Evolutionary conservation across 1,139 yeast species (phyloP).

Genomic region (Pichia sp.): DNA sequence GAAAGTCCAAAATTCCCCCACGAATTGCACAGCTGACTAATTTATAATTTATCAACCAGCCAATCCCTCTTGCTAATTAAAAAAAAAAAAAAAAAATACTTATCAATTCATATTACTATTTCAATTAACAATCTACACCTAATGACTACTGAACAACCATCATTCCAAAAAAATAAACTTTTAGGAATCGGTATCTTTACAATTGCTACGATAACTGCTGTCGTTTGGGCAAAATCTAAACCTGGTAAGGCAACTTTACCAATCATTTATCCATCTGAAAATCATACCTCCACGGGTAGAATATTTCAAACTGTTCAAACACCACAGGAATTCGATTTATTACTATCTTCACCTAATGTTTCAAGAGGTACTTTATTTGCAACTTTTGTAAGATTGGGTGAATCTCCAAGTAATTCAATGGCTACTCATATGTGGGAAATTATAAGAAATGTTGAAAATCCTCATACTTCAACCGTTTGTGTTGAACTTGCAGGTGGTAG

Average conservation of each 20-base stretch:
- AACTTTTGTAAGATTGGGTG: slow-evolving; percentile 68
- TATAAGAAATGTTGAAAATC: slow-evolving; percentile 50
- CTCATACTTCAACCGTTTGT: slow-evolving; percentile 31
- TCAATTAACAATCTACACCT: too few species aligned
- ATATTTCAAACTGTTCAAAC: slow-evolving; percentile 15
- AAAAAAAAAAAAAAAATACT: too few species aligned
- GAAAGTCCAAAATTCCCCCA: neutral
- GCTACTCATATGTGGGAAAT: slow-evolving; percentile 57
- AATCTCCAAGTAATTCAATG: slow-evolving; percentile 52
- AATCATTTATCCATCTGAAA: slow-evolving; percentile 6
- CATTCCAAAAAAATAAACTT: slow-evolving; percentile 1
- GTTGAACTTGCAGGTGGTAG: slow-evolving; percentile 17
- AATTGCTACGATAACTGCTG: slow-evolving; percentile 8
- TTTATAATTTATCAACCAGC: too few species aligned
- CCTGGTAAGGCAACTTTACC: slow-evolving; percentile 13
- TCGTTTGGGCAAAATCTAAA: slow-evolving; percentile 4
- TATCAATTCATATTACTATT: too few species aligned
- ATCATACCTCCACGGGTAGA: slow-evolving; percentile 4
- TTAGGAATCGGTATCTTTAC: slow-evolving; percentile 12
- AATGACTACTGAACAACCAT: slow-evolving; percentile 1
- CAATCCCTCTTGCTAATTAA: neutral
- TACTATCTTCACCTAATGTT: slow-evolving; percentile 10
- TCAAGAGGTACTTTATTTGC: slow-evolving; percentile 13
- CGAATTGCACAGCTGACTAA: neutral
- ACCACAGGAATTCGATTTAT: slow-evolving; percentile 12